A percentile compares a stretch with the other conserved stretches of the same genome.
phyloP scores from a whole-genome alignment of 768 basidiomycete species.

The Pleurotus citrinopileatus region DNA sequence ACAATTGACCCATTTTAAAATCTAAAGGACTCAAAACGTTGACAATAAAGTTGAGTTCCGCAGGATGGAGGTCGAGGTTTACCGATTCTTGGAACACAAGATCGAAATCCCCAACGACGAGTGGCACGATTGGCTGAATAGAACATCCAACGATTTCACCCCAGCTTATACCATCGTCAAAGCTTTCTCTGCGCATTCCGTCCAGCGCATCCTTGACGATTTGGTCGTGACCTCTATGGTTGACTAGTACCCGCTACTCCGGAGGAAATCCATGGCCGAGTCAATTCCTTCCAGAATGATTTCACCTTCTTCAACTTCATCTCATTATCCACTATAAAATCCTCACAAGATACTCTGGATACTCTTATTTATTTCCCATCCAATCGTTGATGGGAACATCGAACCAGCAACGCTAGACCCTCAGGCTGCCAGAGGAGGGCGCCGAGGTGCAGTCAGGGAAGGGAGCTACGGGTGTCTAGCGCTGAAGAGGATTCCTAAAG shows the following conservation, averaged over 20 bases:
- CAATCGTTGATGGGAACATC: too few species aligned
- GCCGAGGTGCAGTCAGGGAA: too few species aligned
- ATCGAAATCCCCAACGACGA: not conserved
- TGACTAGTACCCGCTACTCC: not conserved
- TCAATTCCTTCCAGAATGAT: not conserved
- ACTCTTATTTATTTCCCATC: too few species aligned
- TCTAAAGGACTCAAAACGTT: not conserved
- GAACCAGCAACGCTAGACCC: too few species aligned
- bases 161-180: not conserved
- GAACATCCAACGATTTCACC: not conserved
- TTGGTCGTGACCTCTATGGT: not conserved
- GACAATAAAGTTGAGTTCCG: not conserved
- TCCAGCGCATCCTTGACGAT: not conserved
- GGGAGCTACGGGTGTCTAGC: too few species aligned
- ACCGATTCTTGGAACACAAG: not conserved
- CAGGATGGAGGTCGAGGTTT: not conserved
- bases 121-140: not conserved
- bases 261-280: not conserved
- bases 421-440: too few species aligned
- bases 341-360: too few species aligned
- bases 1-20: too few species aligned
- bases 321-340: too few species aligned
- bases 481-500: too few species aligned
- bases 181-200: not conserved
- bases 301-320: too few species aligned